A percentile compares a stretch with the other conserved stretches of the same genome.
These are phyloP conservation scores for Crithidia bombi DNA, from an alignment of 208 protist genomes.

Conservation along the genomic window DNA sequence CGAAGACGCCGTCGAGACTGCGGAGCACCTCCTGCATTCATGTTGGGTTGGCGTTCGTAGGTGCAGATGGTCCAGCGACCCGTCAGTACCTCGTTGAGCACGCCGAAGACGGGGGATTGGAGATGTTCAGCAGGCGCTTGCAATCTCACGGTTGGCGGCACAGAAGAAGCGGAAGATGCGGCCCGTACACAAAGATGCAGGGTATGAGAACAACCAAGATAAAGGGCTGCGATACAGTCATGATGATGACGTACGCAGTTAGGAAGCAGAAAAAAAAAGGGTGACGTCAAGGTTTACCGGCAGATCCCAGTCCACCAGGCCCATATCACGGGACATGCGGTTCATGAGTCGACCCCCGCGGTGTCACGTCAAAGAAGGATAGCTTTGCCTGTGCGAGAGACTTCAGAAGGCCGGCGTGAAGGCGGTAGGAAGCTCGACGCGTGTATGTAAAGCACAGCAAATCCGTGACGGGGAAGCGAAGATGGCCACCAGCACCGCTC, in stretches of 20 bases:
- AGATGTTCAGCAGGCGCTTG: constrained; percentile 62
- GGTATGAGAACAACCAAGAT: constrained; percentile 57
- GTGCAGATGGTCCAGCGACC: constrained; percentile 72
- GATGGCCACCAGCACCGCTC: constrained; percentile 21
- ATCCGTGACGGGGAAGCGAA: constrained; percentile 39
- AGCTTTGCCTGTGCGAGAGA: constrained; percentile 60
- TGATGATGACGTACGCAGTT: constrained; percentile 44
- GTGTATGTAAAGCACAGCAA: constrained; percentile 25
- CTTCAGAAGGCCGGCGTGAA: constrained; percentile 56
- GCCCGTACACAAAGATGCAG: constrained; percentile 64
- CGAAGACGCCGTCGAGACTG: constrained; percentile 53
- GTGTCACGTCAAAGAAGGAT: constrained; percentile 94
- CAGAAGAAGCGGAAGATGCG: constrained; percentile 71
- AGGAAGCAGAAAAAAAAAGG: constrained; percentile 44
- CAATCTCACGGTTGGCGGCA: constrained; percentile 73
- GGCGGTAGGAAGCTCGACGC: constrained; percentile 26
- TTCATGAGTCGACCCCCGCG: constrained; percentile 93
- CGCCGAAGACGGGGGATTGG: constrained; percentile 85
- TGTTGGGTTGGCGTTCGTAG: constrained; percentile 80
- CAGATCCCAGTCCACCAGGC: constrained; percentile 72
- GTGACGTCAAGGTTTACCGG: constrained; percentile 31
- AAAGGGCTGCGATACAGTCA: constrained; percentile 48
- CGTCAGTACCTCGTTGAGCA: constrained; percentile 79
- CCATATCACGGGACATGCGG: constrained; percentile 93
- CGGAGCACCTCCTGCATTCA: constrained; percentile 44